Base-by-base conservation (phyloP, 176 grass and related monocot genomes). In the Canna indica region DNA sequence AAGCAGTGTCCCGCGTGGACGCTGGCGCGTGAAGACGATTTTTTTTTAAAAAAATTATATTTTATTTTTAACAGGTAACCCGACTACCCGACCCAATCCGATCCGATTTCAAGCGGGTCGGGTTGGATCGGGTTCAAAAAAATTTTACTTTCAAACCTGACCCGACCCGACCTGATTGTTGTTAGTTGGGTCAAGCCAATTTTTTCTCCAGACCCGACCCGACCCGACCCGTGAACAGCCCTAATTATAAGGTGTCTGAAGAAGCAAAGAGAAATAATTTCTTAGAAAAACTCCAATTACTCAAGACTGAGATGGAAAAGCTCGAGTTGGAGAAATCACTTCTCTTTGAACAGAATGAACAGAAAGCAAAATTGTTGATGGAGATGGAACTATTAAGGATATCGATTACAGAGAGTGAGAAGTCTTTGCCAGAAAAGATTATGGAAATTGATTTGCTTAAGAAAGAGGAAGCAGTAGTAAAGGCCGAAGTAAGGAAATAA, bases 161-260 rank as follows among this genome's bases (percentile, higher is more conserved):
- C n/a, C n/a, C n/a, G n/a, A n/a, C n/a, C n/a, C n/a, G n/a, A n/a
- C n/a, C n/a, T n/a, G n/a, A n/a, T n/a, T n/a, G n/a, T n/a, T n/a
- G n/a, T n/a, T n/a, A n/a, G n/a, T n/a, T n/a, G n/a, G n/a, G n/a
- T n/a, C n/a, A n/a, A n/a, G n/a, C n/a, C n/a, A n/a, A n/a, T n/a
- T n/a, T n/a, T n/a, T n/a, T n/a, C n/a, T n/a, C n/a, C n/a, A n/a
- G n/a, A n/a, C n/a, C n/a, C n/a, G n/a, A n/a, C n/a, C n/a, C n/a
- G n/a, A n/a, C n/a, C n/a, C n/a, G n/a, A n/a, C n/a, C n/a, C n/a
- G n/a, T n/a, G n/a, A n/a, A n/a, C n/a, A n/a, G n/a, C n/a, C n/a
- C n/a, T n/a, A n/a, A n/a, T n/a, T n/a, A 85, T 76, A 92, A 90
- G 75, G 85, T 75, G 66, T 77, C 63, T 1, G 82, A 90, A 56